Evolutionary conservation across 1,284 basidiomycete genomes (phyloP).

Genomic region (Pterulicium gracile): DNA sequence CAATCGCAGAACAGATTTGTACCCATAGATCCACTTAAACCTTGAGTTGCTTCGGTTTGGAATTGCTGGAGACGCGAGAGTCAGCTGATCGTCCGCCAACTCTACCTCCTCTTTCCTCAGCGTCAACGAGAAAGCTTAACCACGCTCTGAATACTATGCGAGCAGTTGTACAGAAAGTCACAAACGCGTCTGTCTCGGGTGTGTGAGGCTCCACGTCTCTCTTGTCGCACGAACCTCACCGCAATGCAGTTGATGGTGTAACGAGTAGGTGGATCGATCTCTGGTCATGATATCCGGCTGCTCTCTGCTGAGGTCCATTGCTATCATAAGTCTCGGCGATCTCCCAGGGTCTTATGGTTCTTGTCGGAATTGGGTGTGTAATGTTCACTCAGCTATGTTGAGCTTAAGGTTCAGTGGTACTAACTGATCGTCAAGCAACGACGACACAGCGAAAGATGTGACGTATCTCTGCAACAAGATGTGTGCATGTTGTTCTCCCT

Average conservation of each 20-base stretch:
- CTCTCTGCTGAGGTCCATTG: slow-evolving; percentile 39
- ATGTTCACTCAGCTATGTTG: too few relatives aligned
- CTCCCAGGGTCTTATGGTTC: slow-evolving; percentile 73
- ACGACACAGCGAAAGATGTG: slow-evolving; percentile 69
- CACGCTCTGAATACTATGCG: too few relatives aligned
- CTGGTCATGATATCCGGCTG: slow-evolving; percentile 7
- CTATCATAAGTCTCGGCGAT: slow-evolving; percentile 65
- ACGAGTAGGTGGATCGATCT: neutral
- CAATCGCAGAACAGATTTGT: too few relatives aligned
- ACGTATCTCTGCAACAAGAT: slow-evolving; percentile 72
- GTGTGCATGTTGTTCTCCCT: slow-evolving; percentile 24
- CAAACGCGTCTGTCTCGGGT: slow-evolving; percentile 68
- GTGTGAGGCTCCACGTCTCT: slow-evolving; percentile 9
- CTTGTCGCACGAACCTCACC: neutral
- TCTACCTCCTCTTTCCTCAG: too few relatives aligned
- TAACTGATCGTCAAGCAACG: slow-evolving; percentile 28
- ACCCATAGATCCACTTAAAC: too few relatives aligned
- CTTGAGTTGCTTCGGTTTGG: too few relatives aligned
- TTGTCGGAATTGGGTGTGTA: slow-evolving; percentile 74
- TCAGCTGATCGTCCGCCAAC: too few relatives aligned
- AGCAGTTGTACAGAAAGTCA: slow-evolving; percentile 68
- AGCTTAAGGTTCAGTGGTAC: slow-evolving; percentile 11
- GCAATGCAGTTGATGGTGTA: neutral
- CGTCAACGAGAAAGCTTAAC: too few relatives aligned
- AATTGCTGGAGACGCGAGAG: too few relatives aligned